phyloP scores from a whole-genome alignment of 2,329 filamentous ascomycete species.

The Pseudopithomyces chartarum region DNA sequence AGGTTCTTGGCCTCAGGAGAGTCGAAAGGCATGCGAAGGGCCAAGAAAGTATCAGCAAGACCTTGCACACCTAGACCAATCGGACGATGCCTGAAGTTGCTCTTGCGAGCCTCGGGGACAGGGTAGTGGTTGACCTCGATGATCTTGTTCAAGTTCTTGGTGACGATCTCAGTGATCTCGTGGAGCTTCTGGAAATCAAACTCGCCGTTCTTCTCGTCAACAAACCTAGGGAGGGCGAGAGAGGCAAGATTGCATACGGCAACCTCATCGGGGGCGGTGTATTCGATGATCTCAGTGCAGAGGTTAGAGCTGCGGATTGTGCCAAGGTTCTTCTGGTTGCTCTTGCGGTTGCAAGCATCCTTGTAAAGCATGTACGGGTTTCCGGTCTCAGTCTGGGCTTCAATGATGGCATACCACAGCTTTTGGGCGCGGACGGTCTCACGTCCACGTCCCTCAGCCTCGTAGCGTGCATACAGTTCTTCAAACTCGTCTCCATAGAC shows the following conservation, averaged over 20 bases:
- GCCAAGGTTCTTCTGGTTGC: conserved; percentile 99
- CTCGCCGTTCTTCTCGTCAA: conserved; percentile 80
- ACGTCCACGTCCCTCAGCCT: conserved; percentile 83
- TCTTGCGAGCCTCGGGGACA: conserved; percentile 89
- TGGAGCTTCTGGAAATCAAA: conserved; percentile 98
- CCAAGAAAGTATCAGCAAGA: conserved; percentile 96
- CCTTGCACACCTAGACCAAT: conserved; percentile 97
- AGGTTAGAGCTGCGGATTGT: conserved; percentile 98
- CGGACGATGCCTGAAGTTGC: conserved; percentile 95
- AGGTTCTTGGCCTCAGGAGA: conserved; percentile 91
- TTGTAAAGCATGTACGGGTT: conserved; percentile 99
- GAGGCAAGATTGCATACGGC: conserved; percentile 98
- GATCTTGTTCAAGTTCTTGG: conserved; percentile 96
- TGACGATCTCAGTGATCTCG: conserved; percentile 88
- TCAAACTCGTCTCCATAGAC: conserved; percentile 98
- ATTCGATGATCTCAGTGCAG: conserved; percentile 98
- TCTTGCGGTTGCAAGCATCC: conserved; percentile 97
- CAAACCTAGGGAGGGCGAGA: conserved; percentile 85
- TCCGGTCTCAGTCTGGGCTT: conserved; percentile 97
- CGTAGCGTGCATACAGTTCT: conserved; percentile 87
- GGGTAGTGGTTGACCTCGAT: conserved; percentile 99
- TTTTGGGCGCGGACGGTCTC: conserved; percentile 97
- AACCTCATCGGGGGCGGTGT: conserved; percentile 95
- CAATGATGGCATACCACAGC: conserved; percentile 98
- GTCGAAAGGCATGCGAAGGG: conserved; percentile 94